phyloP scores from a whole-genome alignment of 2,329 filamentous ascomycete genomes.

The Colletotrichum phormii region DNA sequence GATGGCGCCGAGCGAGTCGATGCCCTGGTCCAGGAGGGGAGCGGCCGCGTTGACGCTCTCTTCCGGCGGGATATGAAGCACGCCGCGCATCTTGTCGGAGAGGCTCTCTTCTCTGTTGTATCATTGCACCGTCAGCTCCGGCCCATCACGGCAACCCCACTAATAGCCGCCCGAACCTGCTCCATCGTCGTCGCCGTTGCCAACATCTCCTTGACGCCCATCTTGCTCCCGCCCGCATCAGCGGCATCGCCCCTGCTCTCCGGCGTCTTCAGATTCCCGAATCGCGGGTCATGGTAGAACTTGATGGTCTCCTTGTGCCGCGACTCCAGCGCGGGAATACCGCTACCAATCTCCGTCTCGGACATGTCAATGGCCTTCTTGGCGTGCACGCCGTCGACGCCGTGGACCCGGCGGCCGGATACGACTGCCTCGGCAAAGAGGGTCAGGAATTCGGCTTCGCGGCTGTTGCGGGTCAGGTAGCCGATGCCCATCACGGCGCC shows the following conservation, averaged over 20 bases:
- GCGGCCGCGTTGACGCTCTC: neutral
- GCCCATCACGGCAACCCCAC: neutral
- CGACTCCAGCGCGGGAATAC: conserved; percentile 8
- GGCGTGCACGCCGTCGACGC: neutral
- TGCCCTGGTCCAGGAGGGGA: conserved; percentile 12
- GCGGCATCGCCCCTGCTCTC: neutral
- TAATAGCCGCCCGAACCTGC: neutral
- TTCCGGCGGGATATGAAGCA: neutral
- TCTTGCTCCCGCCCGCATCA: neutral
- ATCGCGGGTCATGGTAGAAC: conserved; percentile 11
- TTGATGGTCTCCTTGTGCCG: neutral
- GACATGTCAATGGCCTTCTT: neutral
- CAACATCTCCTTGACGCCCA: conserved; percentile 7
- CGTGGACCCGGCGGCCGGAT: conserved; percentile 41
- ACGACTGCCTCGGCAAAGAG: conserved; percentile 56
- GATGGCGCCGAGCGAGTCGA: conserved; percentile 13
- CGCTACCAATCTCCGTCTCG: neutral
- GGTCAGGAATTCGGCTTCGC: conserved; percentile 50
- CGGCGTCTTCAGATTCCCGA: conserved; percentile 4
- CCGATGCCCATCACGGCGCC: conserved; percentile 54
- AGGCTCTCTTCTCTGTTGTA: neutral
- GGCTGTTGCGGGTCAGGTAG: conserved; percentile 46
- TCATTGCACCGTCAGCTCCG: neutral
- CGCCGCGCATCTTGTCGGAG: conserved; percentile 1
- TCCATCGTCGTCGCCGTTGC: neutral